phyloP scores from a whole-genome alignment of 2,329 filamentous ascomycete species.

The Fusarium clavum region DNA sequence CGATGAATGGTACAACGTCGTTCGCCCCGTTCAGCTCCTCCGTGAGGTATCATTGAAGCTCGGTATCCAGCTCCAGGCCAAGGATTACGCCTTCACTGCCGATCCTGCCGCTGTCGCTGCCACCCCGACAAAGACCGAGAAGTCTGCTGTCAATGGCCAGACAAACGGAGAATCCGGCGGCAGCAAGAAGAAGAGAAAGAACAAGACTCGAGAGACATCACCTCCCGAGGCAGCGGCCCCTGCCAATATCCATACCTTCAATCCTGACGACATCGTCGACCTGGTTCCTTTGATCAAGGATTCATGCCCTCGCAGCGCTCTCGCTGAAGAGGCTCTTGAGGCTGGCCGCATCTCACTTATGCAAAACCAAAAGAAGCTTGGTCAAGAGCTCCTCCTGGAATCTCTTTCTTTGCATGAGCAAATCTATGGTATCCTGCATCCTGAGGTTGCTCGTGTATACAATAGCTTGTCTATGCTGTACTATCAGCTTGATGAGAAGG shows the following conservation, averaged over 20 bases:
- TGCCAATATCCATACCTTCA: slow-evolving; percentile 67
- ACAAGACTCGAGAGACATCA: slow-evolving; percentile 66
- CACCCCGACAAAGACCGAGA: slow-evolving; percentile 42
- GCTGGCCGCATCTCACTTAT: slow-evolving; percentile 96
- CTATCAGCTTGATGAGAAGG: slow-evolving; percentile 98
- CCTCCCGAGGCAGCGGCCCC: slow-evolving; percentile 59
- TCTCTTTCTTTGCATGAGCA: slow-evolving; percentile 97
- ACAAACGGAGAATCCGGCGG: slow-evolving; percentile 54
- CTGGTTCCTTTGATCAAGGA: slow-evolving; percentile 96
- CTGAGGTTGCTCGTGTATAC: slow-evolving; percentile 95
- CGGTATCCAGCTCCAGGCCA: slow-evolving; percentile 86
- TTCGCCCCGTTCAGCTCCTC: slow-evolving; percentile 84
- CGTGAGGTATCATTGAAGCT: slow-evolving; percentile 91
- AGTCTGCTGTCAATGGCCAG: slow-evolving; percentile 55
- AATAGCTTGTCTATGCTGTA: slow-evolving; percentile 95
- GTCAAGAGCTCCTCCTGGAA: slow-evolving; percentile 95
- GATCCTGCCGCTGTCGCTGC: slow-evolving; percentile 46
- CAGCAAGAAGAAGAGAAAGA: slow-evolving; percentile 73
- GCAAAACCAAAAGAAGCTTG: slow-evolving; percentile 94
- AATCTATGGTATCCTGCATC: slow-evolving; percentile 97
- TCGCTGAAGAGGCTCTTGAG: slow-evolving; percentile 96
- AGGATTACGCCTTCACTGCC: slow-evolving; percentile 59
- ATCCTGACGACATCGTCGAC: slow-evolving; percentile 87
- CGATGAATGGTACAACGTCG: slow-evolving; percentile 72
- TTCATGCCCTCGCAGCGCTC: slow-evolving; percentile 86